Conservation (phyloP, 2,329 filamentous ascomycete genomes). For the Fusarium sp. region DNA sequence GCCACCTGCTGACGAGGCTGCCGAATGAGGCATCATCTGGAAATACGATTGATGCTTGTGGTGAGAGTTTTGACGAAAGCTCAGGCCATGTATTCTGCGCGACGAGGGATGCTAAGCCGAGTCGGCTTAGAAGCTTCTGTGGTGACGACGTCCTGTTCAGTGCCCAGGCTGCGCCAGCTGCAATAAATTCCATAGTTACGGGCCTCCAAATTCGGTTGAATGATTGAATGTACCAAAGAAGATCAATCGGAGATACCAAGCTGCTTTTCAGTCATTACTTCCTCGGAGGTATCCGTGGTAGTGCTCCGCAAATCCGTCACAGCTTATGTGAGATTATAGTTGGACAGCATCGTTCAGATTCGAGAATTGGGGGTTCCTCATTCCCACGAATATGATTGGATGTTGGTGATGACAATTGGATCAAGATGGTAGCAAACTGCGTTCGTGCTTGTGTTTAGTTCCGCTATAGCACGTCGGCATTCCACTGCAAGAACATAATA, state of each 20-base stretch:
- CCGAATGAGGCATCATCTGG: conserved; percentile 2
- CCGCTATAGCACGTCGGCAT: background rate
- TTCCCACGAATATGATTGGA: background rate
- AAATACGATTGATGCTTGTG: conserved; percentile 17
- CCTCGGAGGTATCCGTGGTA: background rate
- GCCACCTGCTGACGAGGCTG: conserved; percentile 20
- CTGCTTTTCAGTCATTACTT: background rate
- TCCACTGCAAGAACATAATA: background rate
- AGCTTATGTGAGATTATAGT: no score
- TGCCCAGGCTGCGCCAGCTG: conserved; percentile 28
- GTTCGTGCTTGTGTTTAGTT: background rate
- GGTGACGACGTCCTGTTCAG: conserved; percentile 6
- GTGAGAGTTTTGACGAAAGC: conserved; percentile 21
- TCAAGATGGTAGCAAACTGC: background rate
- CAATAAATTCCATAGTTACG: conserved; percentile 29
- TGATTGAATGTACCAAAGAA: background rate
- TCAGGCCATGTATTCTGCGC: conserved; percentile 15
- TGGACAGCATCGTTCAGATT: no score
- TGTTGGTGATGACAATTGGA: background rate
- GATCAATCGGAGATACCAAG: background rate
- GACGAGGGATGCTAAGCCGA: conserved; percentile 22
- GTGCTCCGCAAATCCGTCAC: background rate
- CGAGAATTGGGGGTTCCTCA: background rate
- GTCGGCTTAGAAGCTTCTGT: conserved; percentile 7
- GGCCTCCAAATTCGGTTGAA: no score